Evolutionary conservation across 2,329 filamentous ascomycete species (phyloP).

Genomic region (Colletotrichum tabaci): DNA sequence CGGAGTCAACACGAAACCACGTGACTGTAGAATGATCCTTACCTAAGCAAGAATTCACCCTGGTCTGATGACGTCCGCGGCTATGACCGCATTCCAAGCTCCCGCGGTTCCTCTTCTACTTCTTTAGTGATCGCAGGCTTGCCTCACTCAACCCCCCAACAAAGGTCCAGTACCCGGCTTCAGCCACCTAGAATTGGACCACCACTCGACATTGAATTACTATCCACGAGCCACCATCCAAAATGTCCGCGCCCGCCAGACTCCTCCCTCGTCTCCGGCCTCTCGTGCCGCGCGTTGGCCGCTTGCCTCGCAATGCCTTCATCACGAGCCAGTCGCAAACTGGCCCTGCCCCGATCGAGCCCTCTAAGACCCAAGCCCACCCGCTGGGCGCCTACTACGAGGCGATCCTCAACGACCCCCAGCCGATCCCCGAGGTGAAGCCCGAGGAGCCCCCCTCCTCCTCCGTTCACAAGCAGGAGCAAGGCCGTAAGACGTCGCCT

Average conservation of each 20-base stretch:
- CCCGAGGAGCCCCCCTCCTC: conserved; percentile 61
- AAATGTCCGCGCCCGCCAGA: conserved; percentile 52
- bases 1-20: conserved; percentile 6
- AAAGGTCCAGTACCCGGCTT: conserved; percentile 22
- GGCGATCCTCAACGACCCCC: conserved; percentile 65
- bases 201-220: conserved; percentile 13
- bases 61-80: conserved; percentile 53
- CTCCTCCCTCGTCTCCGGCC: conserved; percentile 52
- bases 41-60: conserved; percentile 26
- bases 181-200: conserved; percentile 20
- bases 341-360: conserved; percentile 47
- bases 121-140: conserved; percentile 32
- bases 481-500: conserved; percentile 45
- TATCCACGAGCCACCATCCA: conserved; percentile 12
- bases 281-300: conserved; percentile 45
- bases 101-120: not conserved
- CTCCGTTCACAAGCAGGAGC: conserved; percentile 48
- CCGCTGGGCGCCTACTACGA: conserved; percentile 74
- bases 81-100: conserved; percentile 41
- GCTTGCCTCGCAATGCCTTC: conserved; percentile 49
- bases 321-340: conserved; percentile 48
- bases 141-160: conserved; percentile 34
- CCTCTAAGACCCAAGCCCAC: conserved; percentile 55
- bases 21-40: not conserved
- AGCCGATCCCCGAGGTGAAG: conserved; percentile 58